Evolutionary conservation across 768 basidiomycete genomes (phyloP).

Genomic region (Lactarius tabidus): DNA sequence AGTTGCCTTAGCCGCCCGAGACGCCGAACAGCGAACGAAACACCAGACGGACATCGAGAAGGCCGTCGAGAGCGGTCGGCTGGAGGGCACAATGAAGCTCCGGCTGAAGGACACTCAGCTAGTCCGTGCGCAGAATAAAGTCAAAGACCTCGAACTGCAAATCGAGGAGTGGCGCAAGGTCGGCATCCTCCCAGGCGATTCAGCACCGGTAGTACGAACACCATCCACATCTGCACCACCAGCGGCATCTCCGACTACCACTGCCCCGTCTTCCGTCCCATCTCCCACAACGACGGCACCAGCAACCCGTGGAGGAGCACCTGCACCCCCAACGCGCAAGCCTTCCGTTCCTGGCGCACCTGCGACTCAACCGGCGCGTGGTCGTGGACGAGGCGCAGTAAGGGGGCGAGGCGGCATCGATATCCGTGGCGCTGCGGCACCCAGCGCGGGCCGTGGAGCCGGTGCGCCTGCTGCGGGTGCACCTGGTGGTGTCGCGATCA

Average conservation of each 20-base stretch:
- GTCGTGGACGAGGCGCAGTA: conserved; percentile 22
- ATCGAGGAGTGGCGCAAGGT: conserved; percentile 53
- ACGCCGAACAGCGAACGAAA: conserved; percentile 43
- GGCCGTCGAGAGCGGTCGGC: conserved; percentile 66
- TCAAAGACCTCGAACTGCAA: conserved; percentile 67
- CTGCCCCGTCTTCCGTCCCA: conserved; percentile 28
- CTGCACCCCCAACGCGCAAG: not conserved
- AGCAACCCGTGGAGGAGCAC: conserved; percentile 14
- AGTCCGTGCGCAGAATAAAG: conserved; percentile 51
- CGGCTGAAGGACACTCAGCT: conserved; percentile 72
- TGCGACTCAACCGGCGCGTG: conserved; percentile 9
- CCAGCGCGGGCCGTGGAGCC: conserved; percentile 13
- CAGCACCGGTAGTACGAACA: not conserved
- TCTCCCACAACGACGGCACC: conserved; percentile 29
- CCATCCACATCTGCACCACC: conserved; percentile 8
- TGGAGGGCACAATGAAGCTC: conserved; percentile 55
- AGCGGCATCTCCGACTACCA: conserved; percentile 14
- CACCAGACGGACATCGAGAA: conserved; percentile 55
- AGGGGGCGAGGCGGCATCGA: conserved; percentile 16
- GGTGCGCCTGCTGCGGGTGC: conserved; percentile 1
- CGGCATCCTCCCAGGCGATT: conserved; percentile 38
- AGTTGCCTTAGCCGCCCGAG: conserved; percentile 47
- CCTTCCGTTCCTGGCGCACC: not conserved
- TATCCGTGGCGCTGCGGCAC: conserved; percentile 25
- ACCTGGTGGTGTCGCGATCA: conserved; percentile 19